These are phyloP conservation scores for Ascochyta viciae-villosae DNA, from an alignment of 2,329 filamentous ascomycete species.

Conservation along the genomic window DNA sequence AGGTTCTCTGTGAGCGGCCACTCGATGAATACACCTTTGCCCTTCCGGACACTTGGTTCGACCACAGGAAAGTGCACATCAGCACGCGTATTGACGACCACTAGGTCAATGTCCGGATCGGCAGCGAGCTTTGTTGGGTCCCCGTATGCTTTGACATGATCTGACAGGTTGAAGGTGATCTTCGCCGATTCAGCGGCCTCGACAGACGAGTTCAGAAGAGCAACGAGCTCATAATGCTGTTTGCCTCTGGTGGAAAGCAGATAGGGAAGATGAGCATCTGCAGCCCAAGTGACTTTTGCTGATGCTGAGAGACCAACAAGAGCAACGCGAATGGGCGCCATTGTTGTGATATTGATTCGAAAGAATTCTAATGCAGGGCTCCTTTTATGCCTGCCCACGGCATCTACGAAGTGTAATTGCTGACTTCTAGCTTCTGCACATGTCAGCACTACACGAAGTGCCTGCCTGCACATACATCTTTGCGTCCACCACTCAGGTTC, in stretches of 20 bases:
- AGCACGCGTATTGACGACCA: slow-evolving; percentile 62
- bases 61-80: slow-evolving; percentile 59
- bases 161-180: slow-evolving; percentile 45
- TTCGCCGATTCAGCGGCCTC: slow-evolving; percentile 53
- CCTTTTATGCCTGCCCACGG: neutral
- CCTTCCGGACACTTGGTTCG: slow-evolving; percentile 58
- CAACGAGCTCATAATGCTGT: slow-evolving; percentile 53
- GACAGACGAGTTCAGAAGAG: slow-evolving; percentile 55
- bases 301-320: slow-evolving; percentile 65
- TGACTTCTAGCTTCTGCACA: neutral
- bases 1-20: slow-evolving; percentile 54
- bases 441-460: neutral
- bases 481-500: neutral
- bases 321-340: slow-evolving; percentile 62
- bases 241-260: slow-evolving; percentile 54
- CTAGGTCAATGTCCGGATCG: slow-evolving; percentile 41
- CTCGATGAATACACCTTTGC: slow-evolving; percentile 63
- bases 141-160: slow-evolving; percentile 54
- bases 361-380: no score
- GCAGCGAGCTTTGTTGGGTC: slow-evolving; percentile 52
- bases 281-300: slow-evolving; percentile 63
- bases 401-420: neutral
- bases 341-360: slow-evolving; percentile 21
- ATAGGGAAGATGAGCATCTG: slow-evolving; percentile 65
- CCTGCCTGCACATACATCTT: neutral